phyloP scores from a whole-genome alignment of 2,329 filamentous ascomycete genomes.

The Botrytis cinerea region DNA sequence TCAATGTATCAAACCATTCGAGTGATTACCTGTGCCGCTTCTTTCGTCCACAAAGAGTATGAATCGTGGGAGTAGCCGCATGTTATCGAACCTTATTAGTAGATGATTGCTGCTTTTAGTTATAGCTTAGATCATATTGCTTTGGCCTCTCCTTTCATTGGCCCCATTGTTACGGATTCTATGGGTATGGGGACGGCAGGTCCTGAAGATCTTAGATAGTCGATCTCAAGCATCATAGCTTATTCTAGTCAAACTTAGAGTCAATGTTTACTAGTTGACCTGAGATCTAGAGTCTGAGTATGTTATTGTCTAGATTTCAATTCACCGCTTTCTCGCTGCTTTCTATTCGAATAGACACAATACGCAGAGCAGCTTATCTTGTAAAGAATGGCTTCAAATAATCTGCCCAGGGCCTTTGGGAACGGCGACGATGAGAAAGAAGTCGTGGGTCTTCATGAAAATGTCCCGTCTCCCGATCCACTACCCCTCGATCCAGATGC shows the following conservation, averaged over 20 bases:
- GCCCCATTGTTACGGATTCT: neutral
- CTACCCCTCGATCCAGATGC: conserved; percentile 58
- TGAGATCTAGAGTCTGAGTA: neutral
- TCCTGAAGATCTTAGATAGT: neutral
- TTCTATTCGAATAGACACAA: neutral
- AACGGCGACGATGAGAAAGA: conserved; percentile 23
- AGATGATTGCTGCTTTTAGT: neutral
- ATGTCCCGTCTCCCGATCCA: conserved; percentile 14
- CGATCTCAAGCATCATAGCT: neutral
- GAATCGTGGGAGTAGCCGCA: neutral
- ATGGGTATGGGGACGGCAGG: neutral
- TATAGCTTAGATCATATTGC: neutral
- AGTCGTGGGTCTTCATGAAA: neutral
- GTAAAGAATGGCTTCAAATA: conserved; percentile 7
- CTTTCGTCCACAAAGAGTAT: neutral
- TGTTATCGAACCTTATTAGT: neutral
- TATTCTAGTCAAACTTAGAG: neutral
- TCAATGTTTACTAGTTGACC: neutral
- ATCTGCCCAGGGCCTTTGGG: neutral
- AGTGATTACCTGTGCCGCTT: no score
- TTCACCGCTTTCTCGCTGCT: neutral
- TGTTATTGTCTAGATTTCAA: neutral
- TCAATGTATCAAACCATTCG: neutral
- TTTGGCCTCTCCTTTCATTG: neutral
- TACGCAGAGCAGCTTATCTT: neutral